phyloP scores from a whole-genome alignment of 495 filamentous ascomycete genomes.

The Xanthoparmelia taractica region DNA sequence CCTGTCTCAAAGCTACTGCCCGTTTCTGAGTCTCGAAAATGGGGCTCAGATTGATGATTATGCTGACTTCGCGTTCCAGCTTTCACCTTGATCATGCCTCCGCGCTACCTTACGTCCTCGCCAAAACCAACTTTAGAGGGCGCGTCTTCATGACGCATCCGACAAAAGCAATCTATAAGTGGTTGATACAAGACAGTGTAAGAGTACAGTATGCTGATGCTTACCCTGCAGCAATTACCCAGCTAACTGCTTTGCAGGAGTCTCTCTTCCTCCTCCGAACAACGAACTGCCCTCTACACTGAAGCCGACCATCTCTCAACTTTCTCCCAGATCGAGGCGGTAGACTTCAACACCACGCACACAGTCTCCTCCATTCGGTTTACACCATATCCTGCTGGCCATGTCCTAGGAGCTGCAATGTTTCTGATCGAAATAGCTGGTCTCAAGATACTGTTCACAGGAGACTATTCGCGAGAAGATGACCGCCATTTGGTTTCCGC shows the following conservation, averaged over 20 bases:
- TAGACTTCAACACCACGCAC: conserved; percentile 96
- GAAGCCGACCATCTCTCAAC: conserved; percentile 91
- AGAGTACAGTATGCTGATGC: conserved; percentile 54
- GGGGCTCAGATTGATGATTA: not conserved
- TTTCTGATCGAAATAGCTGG: conserved; percentile 94
- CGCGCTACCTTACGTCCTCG: conserved; percentile 89
- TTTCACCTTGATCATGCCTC: conserved; percentile 98
- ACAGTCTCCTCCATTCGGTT: conserved; percentile 93
- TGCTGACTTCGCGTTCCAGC: conserved; percentile 41
- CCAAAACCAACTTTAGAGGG: conserved; percentile 95
- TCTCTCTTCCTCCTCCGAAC: conserved; percentile 64
- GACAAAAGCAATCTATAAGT: conserved; percentile 99
- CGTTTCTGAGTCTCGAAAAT: conserved; percentile 20
- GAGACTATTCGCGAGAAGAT: conserved; percentile 90
- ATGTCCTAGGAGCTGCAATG: conserved; percentile 98
- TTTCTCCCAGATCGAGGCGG: conserved; percentile 88
- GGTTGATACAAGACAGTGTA: conserved; percentile 94
- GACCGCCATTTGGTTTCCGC: conserved; percentile 93
- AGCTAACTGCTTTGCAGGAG: conserved; percentile 38
- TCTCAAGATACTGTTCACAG: conserved; percentile 91
- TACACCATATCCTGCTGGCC: conserved; percentile 91
- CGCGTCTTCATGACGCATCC: conserved; percentile 98
- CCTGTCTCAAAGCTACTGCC: not conserved
- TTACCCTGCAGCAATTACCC: not conserved
- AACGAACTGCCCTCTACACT: conserved; percentile 75